A percentile compares a stretch with the other conserved stretches of the same genome.
Conservation (phyloP, 441 rosid genomes). For the Kokia cookei region DNA sequence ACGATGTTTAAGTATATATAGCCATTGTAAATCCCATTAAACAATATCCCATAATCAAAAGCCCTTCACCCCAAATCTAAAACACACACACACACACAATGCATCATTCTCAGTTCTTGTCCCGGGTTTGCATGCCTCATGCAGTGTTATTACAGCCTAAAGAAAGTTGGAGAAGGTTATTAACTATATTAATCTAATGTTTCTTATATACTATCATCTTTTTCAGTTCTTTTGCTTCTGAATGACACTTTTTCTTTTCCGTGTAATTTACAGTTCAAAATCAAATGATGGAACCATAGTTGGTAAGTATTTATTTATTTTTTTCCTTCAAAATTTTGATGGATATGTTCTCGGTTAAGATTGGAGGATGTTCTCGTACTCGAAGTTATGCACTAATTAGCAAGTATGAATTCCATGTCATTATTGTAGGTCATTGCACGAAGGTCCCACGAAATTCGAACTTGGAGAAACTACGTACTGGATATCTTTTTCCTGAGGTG, state of each 20-base stretch:
- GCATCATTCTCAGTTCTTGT: neutral
- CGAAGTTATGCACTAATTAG: neutral
- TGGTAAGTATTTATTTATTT: constrained; percentile 2
- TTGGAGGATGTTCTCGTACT: too few species aligned
- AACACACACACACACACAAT: neutral
- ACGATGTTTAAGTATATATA: neutral
- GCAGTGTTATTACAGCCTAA: neutral
- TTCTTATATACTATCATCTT: neutral
- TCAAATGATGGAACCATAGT: neutral
- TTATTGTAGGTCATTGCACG: constrained; percentile 24
- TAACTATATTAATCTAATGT: neutral
- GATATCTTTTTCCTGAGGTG: constrained; percentile 40
- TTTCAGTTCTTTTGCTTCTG: neutral
- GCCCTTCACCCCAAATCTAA: neutral
- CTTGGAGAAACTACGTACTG: constrained; percentile 31
- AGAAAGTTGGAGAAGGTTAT: constrained; percentile 7
- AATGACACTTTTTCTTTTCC: neutral
- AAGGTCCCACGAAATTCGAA: constrained; percentile 25
- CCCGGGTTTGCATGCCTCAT: neutral
- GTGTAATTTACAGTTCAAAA: constrained; percentile 7
- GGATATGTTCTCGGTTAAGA: neutral
- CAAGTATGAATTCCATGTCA: neutral
- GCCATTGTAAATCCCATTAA: neutral
- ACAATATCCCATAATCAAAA: neutral
- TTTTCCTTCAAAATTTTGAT: neutral